phyloP scores from a whole-genome alignment of 2,329 filamentous ascomycete genomes.

The Sporothrix inflata region DNA sequence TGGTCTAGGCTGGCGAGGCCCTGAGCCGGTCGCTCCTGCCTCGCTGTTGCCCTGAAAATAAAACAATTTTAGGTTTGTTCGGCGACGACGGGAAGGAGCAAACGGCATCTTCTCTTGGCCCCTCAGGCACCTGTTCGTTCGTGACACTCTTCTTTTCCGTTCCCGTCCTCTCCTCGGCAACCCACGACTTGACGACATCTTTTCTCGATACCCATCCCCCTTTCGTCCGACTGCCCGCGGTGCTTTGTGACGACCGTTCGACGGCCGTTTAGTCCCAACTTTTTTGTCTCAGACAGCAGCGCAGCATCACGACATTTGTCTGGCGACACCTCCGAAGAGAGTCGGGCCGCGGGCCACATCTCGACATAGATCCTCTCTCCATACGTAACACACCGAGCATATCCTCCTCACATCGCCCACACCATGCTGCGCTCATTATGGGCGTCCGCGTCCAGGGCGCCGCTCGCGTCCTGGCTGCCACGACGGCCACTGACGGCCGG shows the following conservation, averaged over 20 bases:
- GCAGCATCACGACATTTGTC: constrained; percentile 11
- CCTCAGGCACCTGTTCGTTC: background rate
- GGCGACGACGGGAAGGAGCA: constrained; percentile 15
- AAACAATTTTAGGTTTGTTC: background rate
- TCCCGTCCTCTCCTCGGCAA: background rate
- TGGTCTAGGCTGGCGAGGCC: constrained; percentile 1
- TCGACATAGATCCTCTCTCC: background rate
- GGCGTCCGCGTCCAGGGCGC: constrained; percentile 25
- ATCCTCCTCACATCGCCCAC: background rate
- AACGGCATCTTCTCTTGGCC: constrained; percentile 1
- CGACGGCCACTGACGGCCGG: constrained; percentile 14
- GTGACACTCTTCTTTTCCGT: background rate
- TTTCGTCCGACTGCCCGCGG: background rate
- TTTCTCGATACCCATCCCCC: background rate
- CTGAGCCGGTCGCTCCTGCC: background rate
- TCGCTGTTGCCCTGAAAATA: constrained; percentile 12
- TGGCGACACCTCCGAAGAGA: background rate
- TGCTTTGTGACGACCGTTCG: background rate
- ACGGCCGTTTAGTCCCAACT: background rate
- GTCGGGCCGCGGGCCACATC: constrained; percentile 16
- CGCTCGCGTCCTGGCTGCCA: constrained; percentile 24
- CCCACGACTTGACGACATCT: background rate
- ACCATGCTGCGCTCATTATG: constrained; percentile 32
- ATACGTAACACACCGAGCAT: too few relatives aligned
- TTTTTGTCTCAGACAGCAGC: background rate